A percentile compares a stretch with the other conserved stretches of the same genome.
phyloP scores from a whole-genome alignment of 2,329 filamentous ascomycete genomes.

The Penicillium sp. region DNA sequence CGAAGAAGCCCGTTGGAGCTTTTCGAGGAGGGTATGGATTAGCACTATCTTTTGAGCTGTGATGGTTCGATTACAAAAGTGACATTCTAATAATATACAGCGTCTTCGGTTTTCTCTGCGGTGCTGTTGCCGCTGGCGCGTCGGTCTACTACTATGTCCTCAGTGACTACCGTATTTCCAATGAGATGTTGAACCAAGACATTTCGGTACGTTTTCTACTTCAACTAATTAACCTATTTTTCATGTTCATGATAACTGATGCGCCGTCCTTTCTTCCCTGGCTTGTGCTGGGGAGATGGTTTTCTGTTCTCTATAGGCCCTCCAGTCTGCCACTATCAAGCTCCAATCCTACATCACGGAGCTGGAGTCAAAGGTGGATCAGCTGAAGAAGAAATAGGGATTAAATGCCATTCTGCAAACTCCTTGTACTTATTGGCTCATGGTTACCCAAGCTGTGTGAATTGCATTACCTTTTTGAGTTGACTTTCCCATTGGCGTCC shows the following conservation, averaged over 20 bases:
- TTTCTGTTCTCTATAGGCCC: constrained; percentile 59
- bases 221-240: not conserved
- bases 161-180: constrained; percentile 90
- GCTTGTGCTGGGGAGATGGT: not conserved
- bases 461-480: not conserved
- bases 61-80: not conserved
- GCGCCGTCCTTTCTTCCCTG: constrained; percentile 1
- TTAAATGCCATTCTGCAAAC: not conserved
- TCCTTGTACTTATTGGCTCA: constrained; percentile 14
- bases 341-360: constrained; percentile 81
- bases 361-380: constrained; percentile 78
- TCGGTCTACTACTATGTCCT: constrained; percentile 91
- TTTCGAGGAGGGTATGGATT: constrained; percentile 71
- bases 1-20: constrained; percentile 70
- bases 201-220: constrained; percentile 75
- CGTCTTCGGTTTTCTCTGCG: constrained; percentile 88
- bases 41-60: not conserved
- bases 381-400: constrained; percentile 66
- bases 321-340: constrained; percentile 85
- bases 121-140: constrained; percentile 75
- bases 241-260: not conserved
- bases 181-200: constrained; percentile 91
- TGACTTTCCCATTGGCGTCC: not conserved
- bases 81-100: constrained; percentile 52
- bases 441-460: constrained; percentile 2